A percentile compares a stretch with the other conserved stretches of the same genome.
These are phyloP conservation scores for Leishmania aethiopica DNA, from an alignment of 208 protist genomes.

Conservation along the genomic window DNA sequence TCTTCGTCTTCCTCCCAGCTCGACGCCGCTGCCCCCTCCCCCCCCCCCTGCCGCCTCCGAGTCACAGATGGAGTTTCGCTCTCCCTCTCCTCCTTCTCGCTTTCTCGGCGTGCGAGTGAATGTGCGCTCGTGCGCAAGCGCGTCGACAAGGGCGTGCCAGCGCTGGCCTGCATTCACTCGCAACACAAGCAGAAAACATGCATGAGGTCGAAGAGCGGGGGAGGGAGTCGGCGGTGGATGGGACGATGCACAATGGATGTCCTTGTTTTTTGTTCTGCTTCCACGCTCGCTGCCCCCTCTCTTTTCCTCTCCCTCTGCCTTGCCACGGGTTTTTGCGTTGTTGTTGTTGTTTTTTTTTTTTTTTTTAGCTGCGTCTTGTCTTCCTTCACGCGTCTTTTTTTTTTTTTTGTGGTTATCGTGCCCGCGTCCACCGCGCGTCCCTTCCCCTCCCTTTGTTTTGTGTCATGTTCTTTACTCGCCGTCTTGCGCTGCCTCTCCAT, in stretches of 20 bases:
- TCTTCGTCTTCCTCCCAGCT: not conserved
- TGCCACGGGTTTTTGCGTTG: not conserved
- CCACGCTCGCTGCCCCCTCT: no score
- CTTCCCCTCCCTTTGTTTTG: no score
- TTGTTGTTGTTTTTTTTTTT: no score
- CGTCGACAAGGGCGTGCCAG: not conserved
- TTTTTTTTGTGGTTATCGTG: not conserved
- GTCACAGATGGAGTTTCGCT: not conserved
- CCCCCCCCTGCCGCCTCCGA: not conserved
- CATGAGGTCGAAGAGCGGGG: not conserved
- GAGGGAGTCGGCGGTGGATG: not conserved
- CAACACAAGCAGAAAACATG: not conserved
- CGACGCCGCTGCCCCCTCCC: not conserved
- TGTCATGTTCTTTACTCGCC: not conserved
- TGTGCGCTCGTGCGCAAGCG: not conserved
- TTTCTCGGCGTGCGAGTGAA: not conserved
- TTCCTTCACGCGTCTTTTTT: not conserved
- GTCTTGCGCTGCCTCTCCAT: not conserved
- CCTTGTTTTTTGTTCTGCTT: not conserved
- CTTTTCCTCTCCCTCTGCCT: not conserved
- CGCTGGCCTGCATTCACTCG: not conserved
- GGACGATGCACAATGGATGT: not conserved
- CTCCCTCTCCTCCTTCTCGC: not conserved
- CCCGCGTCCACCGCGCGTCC: not conserved
- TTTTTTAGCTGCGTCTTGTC: not conserved